Conservation (phyloP, 1,139 yeast genomes). For the Suhomyces yuchorum region DNA sequence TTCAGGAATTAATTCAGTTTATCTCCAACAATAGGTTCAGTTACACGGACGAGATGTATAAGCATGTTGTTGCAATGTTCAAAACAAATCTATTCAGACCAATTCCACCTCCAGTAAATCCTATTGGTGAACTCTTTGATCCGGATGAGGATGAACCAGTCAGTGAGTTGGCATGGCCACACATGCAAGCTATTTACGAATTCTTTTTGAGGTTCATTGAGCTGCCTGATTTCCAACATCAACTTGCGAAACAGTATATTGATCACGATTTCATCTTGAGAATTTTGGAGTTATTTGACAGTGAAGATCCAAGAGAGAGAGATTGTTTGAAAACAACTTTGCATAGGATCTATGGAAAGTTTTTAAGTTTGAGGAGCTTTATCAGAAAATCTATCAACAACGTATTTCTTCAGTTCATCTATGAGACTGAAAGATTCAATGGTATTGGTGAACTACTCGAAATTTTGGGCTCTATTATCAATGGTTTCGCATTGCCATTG, state of each 20-base stretch:
- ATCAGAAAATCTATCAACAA: slow-evolving; percentile 90
- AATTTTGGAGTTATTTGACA: slow-evolving; percentile 85
- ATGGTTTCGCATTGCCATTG: slow-evolving; percentile 96
- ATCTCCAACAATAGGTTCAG: slow-evolving; percentile 79
- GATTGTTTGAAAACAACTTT: slow-evolving; percentile 93
- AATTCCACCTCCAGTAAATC: slow-evolving; percentile 97
- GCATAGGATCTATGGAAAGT: slow-evolving; percentile 95
- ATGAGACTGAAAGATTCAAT: slow-evolving; percentile 94
- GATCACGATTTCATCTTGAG: slow-evolving; percentile 86
- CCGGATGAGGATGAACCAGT: slow-evolving; percentile 99
- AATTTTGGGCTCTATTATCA: slow-evolving; percentile 92
- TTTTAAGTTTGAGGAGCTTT: slow-evolving; percentile 84
- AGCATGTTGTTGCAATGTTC: slow-evolving; percentile 87
- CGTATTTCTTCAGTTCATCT: slow-evolving; percentile 88
- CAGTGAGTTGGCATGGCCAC: slow-evolving; percentile 97
- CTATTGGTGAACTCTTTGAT: slow-evolving; percentile 92
- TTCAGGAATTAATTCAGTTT: slow-evolving; percentile 87
- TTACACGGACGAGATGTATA: slow-evolving; percentile 89
- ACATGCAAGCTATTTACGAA: slow-evolving; percentile 95
- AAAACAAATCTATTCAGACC: slow-evolving; percentile 88
- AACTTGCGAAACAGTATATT: slow-evolving; percentile 87
- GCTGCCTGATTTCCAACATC: slow-evolving; percentile 92
- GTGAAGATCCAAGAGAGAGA: slow-evolving; percentile 95
- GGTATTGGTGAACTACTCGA: slow-evolving; percentile 95
- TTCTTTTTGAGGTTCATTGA: slow-evolving; percentile 91